Evolutionary conservation across 345 rosid genomes (phyloP).

Genomic region (Punica granatum): DNA sequence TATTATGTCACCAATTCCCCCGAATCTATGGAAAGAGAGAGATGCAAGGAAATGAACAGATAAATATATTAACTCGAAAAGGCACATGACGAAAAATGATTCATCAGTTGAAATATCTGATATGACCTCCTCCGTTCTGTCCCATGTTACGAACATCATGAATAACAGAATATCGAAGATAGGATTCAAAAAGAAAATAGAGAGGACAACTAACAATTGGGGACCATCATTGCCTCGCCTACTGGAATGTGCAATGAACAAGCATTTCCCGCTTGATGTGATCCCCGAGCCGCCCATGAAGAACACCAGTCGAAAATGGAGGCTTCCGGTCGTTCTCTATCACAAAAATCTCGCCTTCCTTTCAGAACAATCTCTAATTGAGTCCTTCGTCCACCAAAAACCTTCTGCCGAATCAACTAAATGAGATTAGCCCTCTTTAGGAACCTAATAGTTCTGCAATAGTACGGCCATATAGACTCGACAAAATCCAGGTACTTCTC

Average conservation of each 20-base stretch:
- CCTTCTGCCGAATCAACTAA: constrained; percentile 16
- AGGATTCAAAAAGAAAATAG: background rate
- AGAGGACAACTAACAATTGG: background rate
- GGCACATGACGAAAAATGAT: background rate
- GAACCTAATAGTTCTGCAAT: constrained; percentile 91
- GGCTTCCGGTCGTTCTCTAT: constrained; percentile 9
- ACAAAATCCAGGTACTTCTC: constrained; percentile 74
- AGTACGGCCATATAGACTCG: constrained; percentile 89
- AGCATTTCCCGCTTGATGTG: constrained; percentile 5
- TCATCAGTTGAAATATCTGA: background rate
- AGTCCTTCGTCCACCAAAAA: constrained; percentile 8
- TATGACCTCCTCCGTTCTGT: background rate
- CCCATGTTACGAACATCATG: background rate
- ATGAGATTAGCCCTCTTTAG: constrained; percentile 85
- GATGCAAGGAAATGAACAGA: background rate
- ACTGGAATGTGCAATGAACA: background rate
- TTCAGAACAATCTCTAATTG: constrained; percentile 1
- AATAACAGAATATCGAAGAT: background rate
- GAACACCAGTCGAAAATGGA: constrained; percentile 27
- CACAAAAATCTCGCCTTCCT: background rate
- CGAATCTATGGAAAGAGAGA: background rate
- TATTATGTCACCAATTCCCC: background rate
- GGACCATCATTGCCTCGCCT: background rate
- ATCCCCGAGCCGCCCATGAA: constrained; percentile 12
- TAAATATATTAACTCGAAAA: background rate